These are phyloP conservation scores for Oryza brachyantha DNA, from an alignment of 176 grass and related monocot species.

Conservation along the genomic window DNA sequence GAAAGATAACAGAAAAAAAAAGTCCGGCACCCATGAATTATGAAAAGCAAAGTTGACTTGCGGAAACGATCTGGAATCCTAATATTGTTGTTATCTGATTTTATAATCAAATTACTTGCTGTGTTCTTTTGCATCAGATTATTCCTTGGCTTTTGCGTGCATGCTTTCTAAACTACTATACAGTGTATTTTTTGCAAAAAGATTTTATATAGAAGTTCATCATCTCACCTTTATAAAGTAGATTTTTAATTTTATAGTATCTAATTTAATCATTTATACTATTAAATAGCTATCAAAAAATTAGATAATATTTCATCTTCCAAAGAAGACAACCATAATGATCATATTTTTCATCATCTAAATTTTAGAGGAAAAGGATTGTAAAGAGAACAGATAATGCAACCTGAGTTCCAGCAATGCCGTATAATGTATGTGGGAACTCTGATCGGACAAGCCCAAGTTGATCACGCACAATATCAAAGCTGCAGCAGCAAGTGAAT, in stretches of 20 bases:
- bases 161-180: too few species aligned
- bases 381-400: slow-evolving; percentile 2
- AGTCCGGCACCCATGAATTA: neutral
- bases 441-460: slow-evolving; percentile 73
- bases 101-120: neutral
- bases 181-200: too few species aligned
- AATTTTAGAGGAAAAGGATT: neutral
- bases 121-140: too few species aligned
- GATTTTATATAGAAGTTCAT: too few species aligned
- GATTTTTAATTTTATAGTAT: too few species aligned
- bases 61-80: neutral
- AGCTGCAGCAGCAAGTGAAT: slow-evolving; percentile 42
- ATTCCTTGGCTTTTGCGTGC: too few species aligned
- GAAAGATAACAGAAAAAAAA: neutral
- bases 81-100: neutral
- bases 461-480: slow-evolving; percentile 78
- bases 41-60: neutral
- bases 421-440: slow-evolving; percentile 89
- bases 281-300: too few species aligned
- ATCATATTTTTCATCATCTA: neutral
- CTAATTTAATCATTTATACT: too few species aligned
- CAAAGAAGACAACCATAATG: too few species aligned
- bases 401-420: slow-evolving; percentile 89
- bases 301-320: too few species aligned
- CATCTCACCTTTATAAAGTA: too few species aligned